Base-by-base conservation (phyloP, 768 basidiomycete species). In the Stropharia rugosoannulata region DNA sequence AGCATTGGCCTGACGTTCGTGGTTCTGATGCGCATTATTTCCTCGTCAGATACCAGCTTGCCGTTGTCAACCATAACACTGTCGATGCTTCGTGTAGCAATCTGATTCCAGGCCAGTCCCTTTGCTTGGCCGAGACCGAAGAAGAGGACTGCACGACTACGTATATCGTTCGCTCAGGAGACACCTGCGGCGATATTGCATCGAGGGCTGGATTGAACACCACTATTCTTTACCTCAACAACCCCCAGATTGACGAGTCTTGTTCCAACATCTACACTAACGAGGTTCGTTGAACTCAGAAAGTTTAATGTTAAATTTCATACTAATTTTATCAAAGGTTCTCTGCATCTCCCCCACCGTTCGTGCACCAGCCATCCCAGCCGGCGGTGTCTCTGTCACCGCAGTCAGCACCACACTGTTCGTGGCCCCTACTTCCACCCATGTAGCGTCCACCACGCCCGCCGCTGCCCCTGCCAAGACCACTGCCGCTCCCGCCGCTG, bases 221-320 rank as follows among this genome's bases (percentile, higher is more conserved):
- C 59, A 73, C 60, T 38, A 79, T 78, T 18, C 71, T 90, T 19
- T 65, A 75, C 57, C 63, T 73, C 29, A 88, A 89, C 74, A 90
- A 89, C 72, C 86, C 83, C 2, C 85, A 89, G 63, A 66, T 89
- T 53, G 70, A 84, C 66, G 53, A 59, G 8, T 61, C 35, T 6
- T 86, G 84, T 70, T 67, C 66, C 35, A 85, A 85, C 70, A 75
- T 88, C 51, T 82, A 82, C 68, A 66, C 78, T 54, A 78, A 74
- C 47, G 85, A 88, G 78, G 87, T 87, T 48, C 60, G 59, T 62
- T 52, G 40, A 29, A 0, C 25, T 9, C 8, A 15, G 5, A 41
- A 13, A 27, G n/a, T 42, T 57, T 27, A 48, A 22, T 22, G 22
- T 22, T 38, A 37, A 32, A 41, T 29, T 49, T 50, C 18, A 12